Conservation (phyloP, 2,329 filamentous ascomycete genomes). For the Pezicula neosporulosa region DNA sequence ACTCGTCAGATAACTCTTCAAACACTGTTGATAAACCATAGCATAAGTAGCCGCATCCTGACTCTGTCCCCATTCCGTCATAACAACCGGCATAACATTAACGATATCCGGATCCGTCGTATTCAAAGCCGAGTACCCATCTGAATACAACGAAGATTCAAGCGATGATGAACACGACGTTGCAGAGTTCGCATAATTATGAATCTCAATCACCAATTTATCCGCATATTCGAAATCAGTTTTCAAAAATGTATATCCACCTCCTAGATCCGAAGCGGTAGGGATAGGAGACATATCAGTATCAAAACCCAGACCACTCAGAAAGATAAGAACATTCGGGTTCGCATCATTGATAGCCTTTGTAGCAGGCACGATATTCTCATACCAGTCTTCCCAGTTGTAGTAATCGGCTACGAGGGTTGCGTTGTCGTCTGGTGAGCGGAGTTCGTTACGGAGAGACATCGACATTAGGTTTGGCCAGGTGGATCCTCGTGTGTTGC, state of each 20-base stretch:
- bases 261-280: slow-evolving; percentile 29
- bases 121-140: slow-evolving; percentile 39
- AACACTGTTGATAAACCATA: slow-evolving; percentile 48
- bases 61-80: slow-evolving; percentile 43
- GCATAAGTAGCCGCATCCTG: slow-evolving; percentile 44
- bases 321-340: slow-evolving; percentile 40
- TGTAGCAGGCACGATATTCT: slow-evolving; percentile 37
- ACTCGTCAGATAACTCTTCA: slow-evolving; percentile 44
- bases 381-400: slow-evolving; percentile 42
- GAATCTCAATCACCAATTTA: slow-evolving; percentile 44
- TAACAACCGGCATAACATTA: slow-evolving; percentile 34
- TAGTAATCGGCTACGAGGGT: slow-evolving; percentile 27
- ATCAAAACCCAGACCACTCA: slow-evolving; percentile 45
- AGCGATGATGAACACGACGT: slow-evolving; percentile 33
- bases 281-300: slow-evolving; percentile 34
- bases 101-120: slow-evolving; percentile 25
- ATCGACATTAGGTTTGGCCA: neutral
- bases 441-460: slow-evolving; percentile 37
- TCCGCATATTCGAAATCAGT: slow-evolving; percentile 34
- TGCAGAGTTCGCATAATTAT: slow-evolving; percentile 40
- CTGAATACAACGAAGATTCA: slow-evolving; percentile 30
- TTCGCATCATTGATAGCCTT: slow-evolving; percentile 38
- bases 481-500: slow-evolving; percentile 36
- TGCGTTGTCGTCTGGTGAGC: slow-evolving; percentile 19
- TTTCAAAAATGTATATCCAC: slow-evolving; percentile 33